Evolutionary conservation across 2,329 filamentous ascomycete species (phyloP).

Genomic region (Fusarium duplospermum): DNA sequence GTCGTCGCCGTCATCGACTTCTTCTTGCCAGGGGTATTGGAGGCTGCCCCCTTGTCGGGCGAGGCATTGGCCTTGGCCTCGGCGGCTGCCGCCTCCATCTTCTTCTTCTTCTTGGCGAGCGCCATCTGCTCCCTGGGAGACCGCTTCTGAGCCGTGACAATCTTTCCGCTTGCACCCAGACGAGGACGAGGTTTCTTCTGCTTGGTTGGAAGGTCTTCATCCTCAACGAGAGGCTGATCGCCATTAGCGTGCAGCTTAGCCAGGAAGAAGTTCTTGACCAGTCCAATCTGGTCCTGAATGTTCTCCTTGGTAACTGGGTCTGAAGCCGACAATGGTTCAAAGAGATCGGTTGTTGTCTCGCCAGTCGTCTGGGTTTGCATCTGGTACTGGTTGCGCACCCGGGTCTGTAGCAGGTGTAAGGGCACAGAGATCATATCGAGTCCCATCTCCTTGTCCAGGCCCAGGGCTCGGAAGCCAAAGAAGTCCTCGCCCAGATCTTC

Average conservation of each 20-base stretch:
- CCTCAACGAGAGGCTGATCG: constrained; percentile 85
- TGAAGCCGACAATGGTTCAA: constrained; percentile 75
- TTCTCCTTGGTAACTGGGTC: constrained; percentile 84
- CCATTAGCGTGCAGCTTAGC: constrained; percentile 87
- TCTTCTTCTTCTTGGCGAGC: constrained; percentile 89
- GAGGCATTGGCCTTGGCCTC: constrained; percentile 57
- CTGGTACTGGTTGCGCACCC: constrained; percentile 87
- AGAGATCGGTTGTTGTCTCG: constrained; percentile 68
- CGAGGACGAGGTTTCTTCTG: constrained; percentile 81
- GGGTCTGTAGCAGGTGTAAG: constrained; percentile 90
- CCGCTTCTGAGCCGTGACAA: constrained; percentile 84
- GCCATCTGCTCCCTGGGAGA: constrained; percentile 85
- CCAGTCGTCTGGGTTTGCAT: constrained; percentile 75
- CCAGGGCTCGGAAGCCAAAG: constrained; percentile 97
- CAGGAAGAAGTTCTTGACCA: constrained; percentile 92
- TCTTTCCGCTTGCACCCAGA: constrained; percentile 81
- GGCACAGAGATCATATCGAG: constrained; percentile 90
- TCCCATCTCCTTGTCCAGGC: constrained; percentile 90
- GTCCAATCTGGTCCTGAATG: constrained; percentile 82
- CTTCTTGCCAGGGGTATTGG: constrained; percentile 65
- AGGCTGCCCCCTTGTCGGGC: constrained; percentile 49
- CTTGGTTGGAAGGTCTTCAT: constrained; percentile 93
- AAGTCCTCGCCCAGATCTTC: constrained; percentile 99
- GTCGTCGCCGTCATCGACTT: constrained; percentile 55
- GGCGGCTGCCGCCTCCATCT: constrained; percentile 72